phyloP scores from a whole-genome alignment of 768 basidiomycete genomes.

The Candolleomyces aberdarensis region DNA sequence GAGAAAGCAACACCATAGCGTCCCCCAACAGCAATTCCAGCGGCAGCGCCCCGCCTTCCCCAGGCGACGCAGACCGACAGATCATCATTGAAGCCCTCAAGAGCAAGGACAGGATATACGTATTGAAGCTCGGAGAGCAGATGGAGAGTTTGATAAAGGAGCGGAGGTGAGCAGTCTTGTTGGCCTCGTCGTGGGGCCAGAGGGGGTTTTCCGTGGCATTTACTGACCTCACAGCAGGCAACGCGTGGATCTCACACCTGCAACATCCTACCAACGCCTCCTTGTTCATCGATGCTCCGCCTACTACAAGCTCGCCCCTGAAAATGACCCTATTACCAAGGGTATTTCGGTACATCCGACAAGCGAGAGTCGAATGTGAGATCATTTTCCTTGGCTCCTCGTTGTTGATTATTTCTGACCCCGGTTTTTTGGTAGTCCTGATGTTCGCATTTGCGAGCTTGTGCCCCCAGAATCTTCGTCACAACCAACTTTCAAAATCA shows the following conservation, averaged over 20 bases:
- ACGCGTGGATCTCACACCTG: constrained; percentile 63
- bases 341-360: constrained; percentile 55
- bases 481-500: constrained; percentile 85
- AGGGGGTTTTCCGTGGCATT: not conserved
- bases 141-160: constrained; percentile 81
- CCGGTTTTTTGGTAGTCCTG: constrained; percentile 47
- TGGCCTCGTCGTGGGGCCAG: not conserved
- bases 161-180: constrained; percentile 47
- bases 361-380: constrained; percentile 75
- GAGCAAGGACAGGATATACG: constrained; percentile 86
- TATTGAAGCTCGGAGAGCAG: constrained; percentile 83
- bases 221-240: constrained; percentile 38
- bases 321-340: constrained; percentile 64
- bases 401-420: constrained; percentile 9
- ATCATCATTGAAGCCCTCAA: constrained; percentile 81
- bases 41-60: constrained; percentile 13
- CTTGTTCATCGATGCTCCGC: constrained; percentile 84
- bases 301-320: constrained; percentile 73
- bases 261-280: constrained; percentile 80
- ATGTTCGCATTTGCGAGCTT: constrained; percentile 67
- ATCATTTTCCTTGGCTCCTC: constrained; percentile 15
- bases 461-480: constrained; percentile 69
- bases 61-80: constrained; percentile 65
- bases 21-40: constrained; percentile 3
- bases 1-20: not conserved